Evolutionary conservation across 257 asterid genomes (phyloP).

Genomic region (Coffea canephora): DNA sequence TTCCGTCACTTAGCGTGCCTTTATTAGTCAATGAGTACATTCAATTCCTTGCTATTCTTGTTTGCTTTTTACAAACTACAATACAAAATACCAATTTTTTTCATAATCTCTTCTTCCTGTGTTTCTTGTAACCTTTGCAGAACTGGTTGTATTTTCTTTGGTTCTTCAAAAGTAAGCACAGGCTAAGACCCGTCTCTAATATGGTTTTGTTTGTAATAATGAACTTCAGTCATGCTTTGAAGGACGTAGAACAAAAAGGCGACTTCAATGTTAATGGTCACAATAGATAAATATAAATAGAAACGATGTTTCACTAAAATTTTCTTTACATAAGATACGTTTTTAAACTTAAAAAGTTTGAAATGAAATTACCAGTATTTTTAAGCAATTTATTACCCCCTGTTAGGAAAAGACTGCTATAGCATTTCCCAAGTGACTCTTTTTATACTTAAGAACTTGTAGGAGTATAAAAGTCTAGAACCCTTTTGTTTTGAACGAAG

Average conservation of each 20-base stretch:
- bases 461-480: background rate
- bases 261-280: background rate
- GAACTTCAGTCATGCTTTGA: background rate
- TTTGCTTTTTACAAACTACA: background rate
- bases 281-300: background rate
- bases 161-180: background rate
- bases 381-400: background rate
- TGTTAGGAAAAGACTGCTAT: background rate
- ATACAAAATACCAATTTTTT: background rate
- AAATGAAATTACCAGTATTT: background rate
- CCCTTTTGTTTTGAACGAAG: conserved; percentile 1
- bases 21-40: conserved; percentile 3
- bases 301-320: background rate
- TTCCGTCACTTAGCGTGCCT: background rate
- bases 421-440: background rate
- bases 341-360: background rate
- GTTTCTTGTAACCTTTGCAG: background rate
- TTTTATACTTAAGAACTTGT: background rate
- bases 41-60: background rate
- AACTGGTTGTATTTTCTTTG: background rate
- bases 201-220: background rate
- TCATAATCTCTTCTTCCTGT: background rate
- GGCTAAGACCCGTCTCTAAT: background rate
- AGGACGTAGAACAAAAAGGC: background rate
- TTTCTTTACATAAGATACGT: background rate